Conservation (phyloP, 2,329 filamentous ascomycete species). For the Aspergillus sp. region DNA sequence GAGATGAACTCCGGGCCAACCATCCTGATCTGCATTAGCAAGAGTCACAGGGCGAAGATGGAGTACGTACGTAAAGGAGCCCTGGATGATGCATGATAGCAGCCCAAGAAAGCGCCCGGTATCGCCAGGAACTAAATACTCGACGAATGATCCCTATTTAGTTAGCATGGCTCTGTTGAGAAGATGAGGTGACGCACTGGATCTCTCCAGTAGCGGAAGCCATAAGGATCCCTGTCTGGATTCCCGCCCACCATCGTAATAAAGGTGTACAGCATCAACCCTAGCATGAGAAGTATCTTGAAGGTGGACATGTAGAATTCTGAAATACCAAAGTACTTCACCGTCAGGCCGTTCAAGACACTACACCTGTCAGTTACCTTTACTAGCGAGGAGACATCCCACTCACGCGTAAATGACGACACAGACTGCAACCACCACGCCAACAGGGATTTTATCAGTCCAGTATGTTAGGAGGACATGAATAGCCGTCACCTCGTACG, state of each 20-base stretch:
- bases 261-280: slow-evolving; percentile 56
- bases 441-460: slow-evolving; percentile 40
- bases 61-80: slow-evolving; percentile 53
- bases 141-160: slow-evolving; percentile 58
- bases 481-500: slow-evolving; percentile 40
- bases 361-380: not conserved
- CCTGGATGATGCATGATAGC: slow-evolving; percentile 70
- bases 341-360: slow-evolving; percentile 43
- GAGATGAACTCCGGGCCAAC: slow-evolving; percentile 58
- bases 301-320: slow-evolving; percentile 50
- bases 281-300: slow-evolving; percentile 38
- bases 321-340: slow-evolving; percentile 45
- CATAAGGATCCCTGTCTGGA: slow-evolving; percentile 65
- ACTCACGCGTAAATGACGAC: slow-evolving; percentile 40
- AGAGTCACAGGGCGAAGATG: not conserved
- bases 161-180: not conserved
- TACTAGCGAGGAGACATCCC: not conserved
- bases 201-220: slow-evolving; percentile 63
- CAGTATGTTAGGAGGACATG: slow-evolving; percentile 40
- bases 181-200: slow-evolving; percentile 44
- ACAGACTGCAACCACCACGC: slow-evolving; percentile 37
- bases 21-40: slow-evolving; percentile 34
- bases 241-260: slow-evolving; percentile 79
- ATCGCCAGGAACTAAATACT: slow-evolving; percentile 59
- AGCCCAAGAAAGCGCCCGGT: slow-evolving; percentile 55